These are phyloP conservation scores for Alternaria infectoria DNA, from an alignment of 2,329 filamentous ascomycete genomes.

Conservation along the genomic window DNA sequence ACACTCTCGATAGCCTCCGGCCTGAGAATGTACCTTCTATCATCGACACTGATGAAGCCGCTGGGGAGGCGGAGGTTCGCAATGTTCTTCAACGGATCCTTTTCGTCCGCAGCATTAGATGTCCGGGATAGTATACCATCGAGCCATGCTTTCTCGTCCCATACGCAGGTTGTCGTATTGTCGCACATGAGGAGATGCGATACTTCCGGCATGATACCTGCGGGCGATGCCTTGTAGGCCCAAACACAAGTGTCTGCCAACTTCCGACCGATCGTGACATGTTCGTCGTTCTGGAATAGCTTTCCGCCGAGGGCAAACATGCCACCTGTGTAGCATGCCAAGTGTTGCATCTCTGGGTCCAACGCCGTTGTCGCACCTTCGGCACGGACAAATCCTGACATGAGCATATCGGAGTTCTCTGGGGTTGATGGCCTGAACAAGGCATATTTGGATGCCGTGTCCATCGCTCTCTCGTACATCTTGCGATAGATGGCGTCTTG, in stretches of 20 bases:
- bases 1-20: slow-evolving; percentile 68
- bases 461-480: slow-evolving; percentile 62
- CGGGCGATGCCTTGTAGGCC: slow-evolving; percentile 63
- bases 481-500: slow-evolving; percentile 54
- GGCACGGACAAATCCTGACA: slow-evolving; percentile 53
- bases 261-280: slow-evolving; percentile 63
- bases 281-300: slow-evolving; percentile 60
- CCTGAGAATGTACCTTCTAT: slow-evolving; percentile 56
- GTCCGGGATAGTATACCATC: slow-evolving; percentile 44
- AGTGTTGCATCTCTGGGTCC: slow-evolving; percentile 62
- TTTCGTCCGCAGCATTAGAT: slow-evolving; percentile 25
- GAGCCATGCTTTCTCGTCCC: slow-evolving; percentile 61
- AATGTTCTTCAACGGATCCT: slow-evolving; percentile 45
- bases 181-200: slow-evolving; percentile 61
- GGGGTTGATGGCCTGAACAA: slow-evolving; percentile 59
- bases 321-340: slow-evolving; percentile 66
- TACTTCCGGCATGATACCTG: slow-evolving; percentile 67
- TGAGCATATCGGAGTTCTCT: slow-evolving; percentile 54
- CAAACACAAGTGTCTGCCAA: slow-evolving; percentile 68
- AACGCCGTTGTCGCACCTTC: slow-evolving; percentile 42
- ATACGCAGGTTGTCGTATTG: slow-evolving; percentile 53
- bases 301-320: slow-evolving; percentile 68
- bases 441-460: slow-evolving; percentile 52
- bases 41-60: slow-evolving; percentile 53
- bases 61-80: slow-evolving; percentile 49